A percentile compares a stretch with the other conserved stretches of the same genome.
phyloP scores from a whole-genome alignment of 164 flowering plant genomes.

The Magnolia kwangsiensis region DNA sequence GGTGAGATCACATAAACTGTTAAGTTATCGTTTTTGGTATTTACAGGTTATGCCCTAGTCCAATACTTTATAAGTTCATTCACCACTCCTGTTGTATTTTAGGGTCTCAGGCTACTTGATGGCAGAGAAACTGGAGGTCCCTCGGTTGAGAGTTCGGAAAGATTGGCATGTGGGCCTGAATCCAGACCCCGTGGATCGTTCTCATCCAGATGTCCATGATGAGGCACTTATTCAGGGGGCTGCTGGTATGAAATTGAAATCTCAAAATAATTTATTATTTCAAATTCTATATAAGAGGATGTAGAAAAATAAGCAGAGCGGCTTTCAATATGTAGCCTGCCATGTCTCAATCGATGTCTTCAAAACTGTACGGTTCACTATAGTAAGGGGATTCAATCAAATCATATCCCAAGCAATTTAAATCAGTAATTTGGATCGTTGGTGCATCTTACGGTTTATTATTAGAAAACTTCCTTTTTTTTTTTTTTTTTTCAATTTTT shows the following conservation, averaged over 20 bases:
- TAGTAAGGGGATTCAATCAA: too few relatives aligned
- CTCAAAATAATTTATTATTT: constrained; percentile 25
- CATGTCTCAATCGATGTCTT: neutral
- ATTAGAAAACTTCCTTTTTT: too few relatives aligned
- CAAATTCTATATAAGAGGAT: neutral
- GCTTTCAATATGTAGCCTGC: neutral
- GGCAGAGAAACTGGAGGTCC: constrained; percentile 82
- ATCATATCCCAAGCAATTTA: too few relatives aligned
- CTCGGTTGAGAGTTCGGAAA: constrained; percentile 76
- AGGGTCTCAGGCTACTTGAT: constrained; percentile 96
- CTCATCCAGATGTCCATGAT: constrained; percentile 96
- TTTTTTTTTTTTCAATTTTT: too few relatives aligned
- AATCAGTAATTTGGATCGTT: too few relatives aligned
- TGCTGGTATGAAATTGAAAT: constrained; percentile 29
- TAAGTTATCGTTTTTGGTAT: neutral
- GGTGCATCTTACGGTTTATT: too few relatives aligned
- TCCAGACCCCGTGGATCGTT: constrained; percentile 78
- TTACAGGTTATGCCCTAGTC: neutral
- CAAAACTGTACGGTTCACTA: too few relatives aligned
- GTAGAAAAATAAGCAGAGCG: neutral
- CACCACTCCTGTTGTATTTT: constrained; percentile 17
- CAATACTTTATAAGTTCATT: neutral
- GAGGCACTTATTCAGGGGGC: constrained; percentile 60
- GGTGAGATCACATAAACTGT: constrained; percentile 34
- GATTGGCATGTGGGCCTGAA: constrained; percentile 89